Base-by-base conservation (phyloP, 2,329 filamentous ascomycete genomes). In the Lecanicillium sp. region DNA sequence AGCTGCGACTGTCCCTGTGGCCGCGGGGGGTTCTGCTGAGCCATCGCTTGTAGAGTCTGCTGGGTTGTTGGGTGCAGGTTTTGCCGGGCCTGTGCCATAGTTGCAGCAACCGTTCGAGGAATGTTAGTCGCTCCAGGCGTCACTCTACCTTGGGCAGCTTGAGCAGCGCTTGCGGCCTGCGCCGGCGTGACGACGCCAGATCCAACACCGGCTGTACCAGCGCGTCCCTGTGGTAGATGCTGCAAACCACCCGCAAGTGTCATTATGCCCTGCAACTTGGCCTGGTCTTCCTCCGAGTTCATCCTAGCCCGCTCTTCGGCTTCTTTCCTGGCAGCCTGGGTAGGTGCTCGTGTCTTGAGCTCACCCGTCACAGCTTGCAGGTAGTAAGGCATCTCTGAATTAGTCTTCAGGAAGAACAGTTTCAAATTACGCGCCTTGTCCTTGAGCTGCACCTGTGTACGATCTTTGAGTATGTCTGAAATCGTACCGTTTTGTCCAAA, bases 381-480 rank as follows among this genome's bases (percentile, higher is more conserved):
- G 56, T 93, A 93, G 57, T 87, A 89, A 0, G 90, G 90, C 63
- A 95, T 90, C 59, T 95, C 90, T 5, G 89, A 90, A 44, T 88
- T 88, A 15, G 86, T 91, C 70, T 95, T 95, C 46, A 95, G 70
- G 65, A 95, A 95, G 69, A 93, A 95, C 0, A 95, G 69, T 64
- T 95, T 95, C 41, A 95, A 68, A 55, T 95, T 95, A 42, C 89
- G 77, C 1, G 89, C 89, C 66, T 95, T 95, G 62, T 95, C 89
- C 64, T 95, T 95, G 11, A 95, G 73, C 62, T 95, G 90, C 0
- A 95, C 90, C 60, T 95, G 89, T 37, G 90, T 94, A 27, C 89
- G 79, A 61, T 95, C 90, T 56, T 90, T 91, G 17, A 95, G 74
- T 20, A 91, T 86, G 56, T 91, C 85, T 39, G 83, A 90, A 20